Conservation (phyloP, 352 stramenopile species). For the Pythium volutum region DNA sequence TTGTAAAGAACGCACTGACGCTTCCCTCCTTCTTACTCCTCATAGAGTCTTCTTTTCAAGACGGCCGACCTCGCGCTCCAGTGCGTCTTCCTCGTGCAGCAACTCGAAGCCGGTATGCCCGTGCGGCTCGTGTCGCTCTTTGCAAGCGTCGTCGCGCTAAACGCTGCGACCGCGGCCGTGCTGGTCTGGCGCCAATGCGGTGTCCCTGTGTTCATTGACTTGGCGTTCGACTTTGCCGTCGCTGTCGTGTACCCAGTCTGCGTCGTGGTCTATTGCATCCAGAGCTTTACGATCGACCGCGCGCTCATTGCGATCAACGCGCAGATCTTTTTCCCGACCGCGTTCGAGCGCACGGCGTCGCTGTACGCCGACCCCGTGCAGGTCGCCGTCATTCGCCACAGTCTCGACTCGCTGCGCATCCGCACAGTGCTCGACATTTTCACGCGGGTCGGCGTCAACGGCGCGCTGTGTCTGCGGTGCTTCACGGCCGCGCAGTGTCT, state of each 20-base stretch:
- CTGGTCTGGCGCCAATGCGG: neutral
- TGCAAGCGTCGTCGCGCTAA: neutral
- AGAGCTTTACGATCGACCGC: conserved; percentile 32
- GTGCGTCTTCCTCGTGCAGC: conserved; percentile 5
- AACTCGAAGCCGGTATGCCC: conserved; percentile 6
- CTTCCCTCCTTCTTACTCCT: neutral
- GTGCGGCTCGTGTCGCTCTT: neutral
- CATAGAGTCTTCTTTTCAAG: neutral
- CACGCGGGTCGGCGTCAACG: conserved; percentile 35
- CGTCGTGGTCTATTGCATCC: conserved; percentile 24
- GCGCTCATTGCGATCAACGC: conserved; percentile 25
- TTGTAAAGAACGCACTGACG: too few species aligned
- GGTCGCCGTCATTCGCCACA: conserved; percentile 28
- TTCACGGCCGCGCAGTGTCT: neutral
- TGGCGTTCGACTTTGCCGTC: conserved; percentile 28
- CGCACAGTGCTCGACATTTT: conserved; percentile 24
- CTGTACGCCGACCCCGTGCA: conserved; percentile 30
- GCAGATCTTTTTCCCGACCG: conserved; percentile 23
- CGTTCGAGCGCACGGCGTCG: conserved; percentile 33
- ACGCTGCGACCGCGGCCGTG: neutral
- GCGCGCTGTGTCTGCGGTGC: conserved; percentile 38
- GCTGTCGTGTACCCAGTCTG: conserved; percentile 31
- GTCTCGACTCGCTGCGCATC: conserved; percentile 39
- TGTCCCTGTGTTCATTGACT: conserved; percentile 1
- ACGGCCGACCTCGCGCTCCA: conserved; percentile 2